Evolutionary conservation across 1,284 basidiomycete species (phyloP).

Genomic region (Pisolithus thermaeus): DNA sequence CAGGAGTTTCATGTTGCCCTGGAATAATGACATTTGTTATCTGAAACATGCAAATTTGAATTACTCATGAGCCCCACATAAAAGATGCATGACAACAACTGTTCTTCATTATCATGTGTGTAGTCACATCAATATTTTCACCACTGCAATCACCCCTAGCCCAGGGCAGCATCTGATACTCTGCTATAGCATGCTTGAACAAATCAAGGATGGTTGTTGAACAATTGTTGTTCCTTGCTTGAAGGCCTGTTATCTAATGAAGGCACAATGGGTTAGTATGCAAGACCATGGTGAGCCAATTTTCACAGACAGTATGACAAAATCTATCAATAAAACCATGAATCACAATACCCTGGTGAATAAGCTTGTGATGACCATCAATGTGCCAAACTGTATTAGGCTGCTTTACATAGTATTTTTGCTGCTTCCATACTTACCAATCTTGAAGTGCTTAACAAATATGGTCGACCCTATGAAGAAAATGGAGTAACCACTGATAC

Average conservation of each 20-base stretch:
- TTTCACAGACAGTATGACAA: conserved; percentile 28
- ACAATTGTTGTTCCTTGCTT: conserved; percentile 25
- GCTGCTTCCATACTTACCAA: conserved; percentile 17
- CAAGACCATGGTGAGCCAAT: neutral
- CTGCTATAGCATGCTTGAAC: conserved; percentile 8
- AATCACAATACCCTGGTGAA: conserved; percentile 44
- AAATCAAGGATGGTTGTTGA: conserved; percentile 22
- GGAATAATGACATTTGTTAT: neutral
- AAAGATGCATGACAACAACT: conserved; percentile 22
- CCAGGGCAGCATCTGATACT: conserved; percentile 8
- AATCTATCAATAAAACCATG: conserved; percentile 43
- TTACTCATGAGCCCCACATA: conserved; percentile 25
- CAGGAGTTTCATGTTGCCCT: conserved; percentile 20
- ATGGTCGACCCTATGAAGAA: conserved; percentile 11
- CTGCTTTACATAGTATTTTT: conserved; percentile 27
- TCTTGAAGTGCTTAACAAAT: conserved; percentile 19
- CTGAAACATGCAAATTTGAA: too few species aligned
- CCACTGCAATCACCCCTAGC: conserved; percentile 24
- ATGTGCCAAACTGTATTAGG: conserved; percentile 43
- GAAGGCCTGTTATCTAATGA: conserved; percentile 14
- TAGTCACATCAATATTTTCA: conserved; percentile 24
- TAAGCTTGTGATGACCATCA: conserved; percentile 47
- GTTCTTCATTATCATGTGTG: conserved; percentile 18
- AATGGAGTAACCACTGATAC: neutral
- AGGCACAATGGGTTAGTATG: neutral